A percentile compares a stretch with the other conserved stretches of the same genome.
Conservation (phyloP, 2,329 filamentous ascomycete species). For the Gnomoniopsis sp. region DNA sequence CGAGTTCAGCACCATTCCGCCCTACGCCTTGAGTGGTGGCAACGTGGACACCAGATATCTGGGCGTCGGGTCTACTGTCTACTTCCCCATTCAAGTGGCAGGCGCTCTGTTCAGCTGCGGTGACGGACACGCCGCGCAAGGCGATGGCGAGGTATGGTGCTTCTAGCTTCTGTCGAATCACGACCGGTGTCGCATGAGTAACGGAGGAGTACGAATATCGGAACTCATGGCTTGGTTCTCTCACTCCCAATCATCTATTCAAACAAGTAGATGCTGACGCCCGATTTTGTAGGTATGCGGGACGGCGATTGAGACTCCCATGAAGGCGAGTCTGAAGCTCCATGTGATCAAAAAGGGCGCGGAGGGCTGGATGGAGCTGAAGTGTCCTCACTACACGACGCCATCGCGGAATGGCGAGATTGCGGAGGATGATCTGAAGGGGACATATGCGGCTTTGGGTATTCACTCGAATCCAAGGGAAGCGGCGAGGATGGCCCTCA, state of each 20-base stretch:
- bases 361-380: conserved; percentile 28
- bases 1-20: conserved; percentile 47
- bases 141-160: conserved; percentile 42
- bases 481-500: conserved; percentile 45
- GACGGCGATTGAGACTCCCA: conserved; percentile 53
- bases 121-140: conserved; percentile 52
- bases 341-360: conserved; percentile 42
- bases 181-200: too few relatives aligned
- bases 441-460: conserved; percentile 54
- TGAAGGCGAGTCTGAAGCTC: conserved; percentile 45
- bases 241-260: too few relatives aligned
- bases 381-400: conserved; percentile 44
- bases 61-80: conserved; percentile 42
- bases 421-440: conserved; percentile 35
- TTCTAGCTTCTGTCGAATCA: too few relatives aligned
- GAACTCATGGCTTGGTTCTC: too few relatives aligned
- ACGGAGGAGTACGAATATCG: too few relatives aligned
- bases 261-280: too few relatives aligned
- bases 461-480: conserved; percentile 44
- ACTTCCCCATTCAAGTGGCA: conserved; percentile 44
- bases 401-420: conserved; percentile 32
- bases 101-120: conserved; percentile 52
- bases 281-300: conserved; percentile 36
- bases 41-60: conserved; percentile 53
- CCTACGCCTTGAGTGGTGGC: conserved; percentile 45